Base-by-base conservation (phyloP, 2,329 filamentous ascomycete genomes). In the Cytospora paraplurivora region DNA sequence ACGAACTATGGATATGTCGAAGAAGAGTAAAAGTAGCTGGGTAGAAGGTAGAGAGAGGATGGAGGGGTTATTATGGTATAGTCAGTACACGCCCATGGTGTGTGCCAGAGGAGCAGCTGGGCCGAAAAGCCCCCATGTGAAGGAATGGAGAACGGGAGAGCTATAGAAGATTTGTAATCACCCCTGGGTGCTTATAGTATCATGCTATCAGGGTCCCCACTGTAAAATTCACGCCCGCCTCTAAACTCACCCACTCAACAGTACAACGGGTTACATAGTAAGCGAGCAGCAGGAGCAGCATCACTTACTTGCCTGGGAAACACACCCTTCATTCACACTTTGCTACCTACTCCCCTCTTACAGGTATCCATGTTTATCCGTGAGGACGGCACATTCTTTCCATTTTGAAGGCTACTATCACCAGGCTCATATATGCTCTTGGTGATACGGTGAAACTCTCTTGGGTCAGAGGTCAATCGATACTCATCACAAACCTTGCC, bases 211-310 rank as follows among this genome's bases (percentile, higher is more conserved):
- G 50, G 11, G 34, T 52, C 32, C 50, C 64, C 60, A 56, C 60
- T 58, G 52, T 62, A 66, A 63, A 66, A 63, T 63, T 66, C 64
- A 66, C 47, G 58, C 53, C 19, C 55, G 59, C 57, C 49, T 64
- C 19, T 13, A 32, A 49, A 44, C 17, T 37, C 44, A 49, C 49
- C 37, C 37, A 19, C 17, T 34, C 49, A 8, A 27, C 27, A 27
- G 27, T n/a, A 44, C 49, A 8, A n/a, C n/a, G n/a, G n/a, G n/a
- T 17, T 21, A 44, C 35, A n/a, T 56, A 27, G n/a, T 21, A 32
- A 15, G 52, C 35, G 19, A 37, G 47, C 51, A 51, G 35, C 44
- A n/a, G n/a, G n/a, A 62, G 51, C 51, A 47, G 38, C 33, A 21
- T 13, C 38, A 17, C 21, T 52, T 58, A 34, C 51, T 41, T n/a